These are phyloP conservation scores for Trichoderma sp. DNA, from an alignment of 2,329 filamentous ascomycete genomes.

Conservation along the genomic window DNA sequence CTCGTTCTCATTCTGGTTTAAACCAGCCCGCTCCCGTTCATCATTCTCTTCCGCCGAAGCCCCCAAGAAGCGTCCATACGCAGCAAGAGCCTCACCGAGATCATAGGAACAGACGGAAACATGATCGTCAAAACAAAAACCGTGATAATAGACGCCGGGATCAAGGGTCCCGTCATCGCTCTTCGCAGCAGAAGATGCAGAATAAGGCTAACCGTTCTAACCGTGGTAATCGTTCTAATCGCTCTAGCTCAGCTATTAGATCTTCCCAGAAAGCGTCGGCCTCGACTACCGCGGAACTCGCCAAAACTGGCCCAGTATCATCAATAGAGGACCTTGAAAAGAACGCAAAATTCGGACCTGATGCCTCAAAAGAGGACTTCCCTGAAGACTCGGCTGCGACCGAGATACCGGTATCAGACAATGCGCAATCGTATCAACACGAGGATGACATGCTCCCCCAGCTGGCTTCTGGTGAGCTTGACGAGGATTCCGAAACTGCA, in stretches of 20 bases:
- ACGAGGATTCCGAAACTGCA: background rate
- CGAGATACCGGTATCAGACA: background rate
- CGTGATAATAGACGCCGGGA: conserved; percentile 32
- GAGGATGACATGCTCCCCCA: background rate
- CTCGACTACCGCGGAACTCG: background rate
- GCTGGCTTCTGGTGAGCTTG: background rate
- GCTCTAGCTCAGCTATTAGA: background rate
- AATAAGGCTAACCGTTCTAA: conserved; percentile 13
- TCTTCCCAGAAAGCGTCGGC: background rate
- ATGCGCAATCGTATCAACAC: background rate
- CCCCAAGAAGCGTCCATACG: conserved; percentile 29
- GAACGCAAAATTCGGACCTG: background rate
- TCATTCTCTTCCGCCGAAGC: conserved; percentile 34
- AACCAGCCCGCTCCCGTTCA: conserved; percentile 22
- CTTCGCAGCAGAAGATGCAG: conserved; percentile 27
- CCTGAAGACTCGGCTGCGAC: background rate
- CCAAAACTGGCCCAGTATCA: background rate
- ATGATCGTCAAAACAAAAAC: conserved; percentile 33
- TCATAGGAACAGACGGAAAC: conserved; percentile 31
- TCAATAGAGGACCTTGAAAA: background rate
- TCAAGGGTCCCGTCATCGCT: conserved; percentile 23
- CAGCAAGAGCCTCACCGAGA: conserved; percentile 31
- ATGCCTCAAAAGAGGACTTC: background rate
- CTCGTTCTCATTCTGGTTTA: conserved; percentile 21
- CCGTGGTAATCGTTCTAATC: background rate